These are phyloP conservation scores for Urtica urens DNA, from an alignment of 306 rosid genomes.

Conservation along the genomic window DNA sequence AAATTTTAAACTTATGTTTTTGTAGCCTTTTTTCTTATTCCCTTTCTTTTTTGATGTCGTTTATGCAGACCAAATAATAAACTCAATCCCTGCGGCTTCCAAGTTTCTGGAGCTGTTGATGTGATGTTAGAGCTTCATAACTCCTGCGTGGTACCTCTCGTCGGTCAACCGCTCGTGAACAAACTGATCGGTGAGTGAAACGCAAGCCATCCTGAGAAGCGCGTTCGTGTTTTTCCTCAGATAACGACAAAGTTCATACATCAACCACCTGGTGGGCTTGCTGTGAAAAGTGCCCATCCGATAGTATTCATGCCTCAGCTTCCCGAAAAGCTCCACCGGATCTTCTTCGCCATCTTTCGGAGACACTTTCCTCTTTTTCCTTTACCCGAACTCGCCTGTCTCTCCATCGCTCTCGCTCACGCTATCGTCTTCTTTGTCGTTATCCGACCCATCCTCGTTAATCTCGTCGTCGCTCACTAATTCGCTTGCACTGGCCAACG, in stretches of 20 bases:
- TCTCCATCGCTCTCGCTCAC: slow-evolving; percentile 47
- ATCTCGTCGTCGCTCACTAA: slow-evolving; percentile 42
- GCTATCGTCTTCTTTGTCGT: slow-evolving; percentile 30
- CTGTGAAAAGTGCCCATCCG: slow-evolving; percentile 83
- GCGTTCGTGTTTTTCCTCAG: slow-evolving; percentile 79
- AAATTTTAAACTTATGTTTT: too few relatives aligned
- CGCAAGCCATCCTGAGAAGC: slow-evolving; percentile 75
- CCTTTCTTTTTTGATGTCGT: too few relatives aligned
- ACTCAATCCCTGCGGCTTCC: too few relatives aligned
- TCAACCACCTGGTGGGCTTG: slow-evolving; percentile 82
- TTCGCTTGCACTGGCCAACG: slow-evolving; percentile 54
- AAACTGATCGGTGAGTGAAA: slow-evolving; percentile 80
- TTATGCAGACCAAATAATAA: too few relatives aligned
- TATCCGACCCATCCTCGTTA: slow-evolving; percentile 29
- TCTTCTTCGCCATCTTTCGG: slow-evolving; percentile 34
- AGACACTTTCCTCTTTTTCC: slow-evolving; percentile 40
- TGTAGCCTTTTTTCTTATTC: too few relatives aligned
- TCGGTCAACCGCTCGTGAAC: slow-evolving; percentile 79
- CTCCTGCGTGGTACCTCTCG: slow-evolving; percentile 82
- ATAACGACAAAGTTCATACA: slow-evolving; percentile 72
- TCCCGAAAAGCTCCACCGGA: slow-evolving; percentile 42
- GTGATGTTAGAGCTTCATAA: slow-evolving; percentile 82
- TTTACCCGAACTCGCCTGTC: slow-evolving; percentile 24
- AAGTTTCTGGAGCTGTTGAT: slow-evolving; percentile 72
- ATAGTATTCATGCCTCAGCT: slow-evolving; percentile 56